Conservation (phyloP, 1,139 yeast genomes). For the Williopsis jadinii region DNA sequence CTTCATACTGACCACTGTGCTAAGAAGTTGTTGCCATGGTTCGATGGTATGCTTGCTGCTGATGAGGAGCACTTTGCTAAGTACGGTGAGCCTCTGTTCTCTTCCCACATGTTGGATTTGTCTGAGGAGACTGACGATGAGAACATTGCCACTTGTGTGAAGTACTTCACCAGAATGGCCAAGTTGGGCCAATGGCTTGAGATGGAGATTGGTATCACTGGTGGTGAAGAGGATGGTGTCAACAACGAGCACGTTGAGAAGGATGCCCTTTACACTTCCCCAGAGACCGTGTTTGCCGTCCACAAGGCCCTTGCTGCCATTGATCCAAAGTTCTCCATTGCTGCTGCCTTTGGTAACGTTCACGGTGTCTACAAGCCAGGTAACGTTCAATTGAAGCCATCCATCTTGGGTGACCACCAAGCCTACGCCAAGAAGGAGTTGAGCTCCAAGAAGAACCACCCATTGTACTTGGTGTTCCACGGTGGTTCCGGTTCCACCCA, state of each 20-base stretch:
- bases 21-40: slow-evolving; percentile 95
- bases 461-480: slow-evolving; percentile 98
- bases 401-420: slow-evolving; percentile 95
- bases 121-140: slow-evolving; percentile 96
- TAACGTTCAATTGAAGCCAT: slow-evolving; percentile 91
- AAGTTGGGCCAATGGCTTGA: slow-evolving; percentile 97
- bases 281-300: slow-evolving; percentile 92
- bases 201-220: slow-evolving; percentile 99
- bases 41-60: slow-evolving; percentile 95
- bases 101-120: slow-evolving; percentile 98
- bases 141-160: slow-evolving; percentile 90
- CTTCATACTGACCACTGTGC: slow-evolving; percentile 99
- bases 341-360: slow-evolving; percentile 99
- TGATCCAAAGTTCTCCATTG: slow-evolving; percentile 97
- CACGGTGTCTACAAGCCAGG: slow-evolving; percentile 99
- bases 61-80: slow-evolving; percentile 86
- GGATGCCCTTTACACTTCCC: slow-evolving; percentile 85
- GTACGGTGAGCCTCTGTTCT: slow-evolving; percentile 93
- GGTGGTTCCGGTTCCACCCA: slow-evolving; percentile 99
- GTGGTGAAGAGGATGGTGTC: slow-evolving; percentile 99
- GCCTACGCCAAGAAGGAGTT: slow-evolving; percentile 64
- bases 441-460: slow-evolving; percentile 51
- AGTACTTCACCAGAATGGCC: slow-evolving; percentile 92
- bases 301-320: slow-evolving; percentile 85
- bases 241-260: slow-evolving; percentile 92